A percentile compares a stretch with the other conserved stretches of the same genome.
Evolutionary conservation across 441 rosid species (phyloP).

Genomic region (Pelargonium australe): DNA sequence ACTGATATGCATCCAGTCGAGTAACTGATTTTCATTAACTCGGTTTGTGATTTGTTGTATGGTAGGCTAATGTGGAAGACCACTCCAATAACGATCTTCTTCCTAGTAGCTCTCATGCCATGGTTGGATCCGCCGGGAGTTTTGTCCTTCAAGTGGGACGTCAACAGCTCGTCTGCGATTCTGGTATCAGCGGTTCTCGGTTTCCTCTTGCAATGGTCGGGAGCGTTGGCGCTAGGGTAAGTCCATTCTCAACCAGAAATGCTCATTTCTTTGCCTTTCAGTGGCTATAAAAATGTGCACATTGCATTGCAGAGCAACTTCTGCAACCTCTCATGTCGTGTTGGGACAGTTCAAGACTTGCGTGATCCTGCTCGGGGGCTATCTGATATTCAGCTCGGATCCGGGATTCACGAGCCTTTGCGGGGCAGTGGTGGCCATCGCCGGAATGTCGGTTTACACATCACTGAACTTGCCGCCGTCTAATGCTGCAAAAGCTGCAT

Average conservation of each 20-base stretch:
- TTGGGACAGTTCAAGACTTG: constrained; percentile 29
- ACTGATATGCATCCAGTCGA: no score
- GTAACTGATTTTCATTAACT: not conserved
- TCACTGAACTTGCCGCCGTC: constrained; percentile 20
- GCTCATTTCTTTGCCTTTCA: no score
- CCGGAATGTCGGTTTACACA: constrained; percentile 26
- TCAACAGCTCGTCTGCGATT: constrained; percentile 20
- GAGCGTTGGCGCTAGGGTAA: constrained; percentile 28
- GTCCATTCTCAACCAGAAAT: not conserved
- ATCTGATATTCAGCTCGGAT: constrained; percentile 22
- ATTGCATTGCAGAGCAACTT: constrained; percentile 21
- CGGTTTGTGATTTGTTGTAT: not conserved
- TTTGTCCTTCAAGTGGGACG: constrained; percentile 24
- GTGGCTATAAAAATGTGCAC: not conserved
- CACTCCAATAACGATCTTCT: constrained; percentile 22
- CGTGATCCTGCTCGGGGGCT: constrained; percentile 30
- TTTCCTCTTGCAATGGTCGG: constrained; percentile 28
- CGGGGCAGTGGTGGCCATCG: constrained; percentile 20
- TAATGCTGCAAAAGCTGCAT: not conserved
- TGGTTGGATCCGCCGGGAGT: constrained; percentile 30
- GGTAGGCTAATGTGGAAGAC: constrained; percentile 30
- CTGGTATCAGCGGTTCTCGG: constrained; percentile 24
- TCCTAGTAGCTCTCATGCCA: constrained; percentile 27
- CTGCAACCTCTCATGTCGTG: constrained; percentile 29
- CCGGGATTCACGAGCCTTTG: constrained; percentile 26